Conservation (phyloP, 352 stramenopile genomes). For the Pythium rishiriense region DNA sequence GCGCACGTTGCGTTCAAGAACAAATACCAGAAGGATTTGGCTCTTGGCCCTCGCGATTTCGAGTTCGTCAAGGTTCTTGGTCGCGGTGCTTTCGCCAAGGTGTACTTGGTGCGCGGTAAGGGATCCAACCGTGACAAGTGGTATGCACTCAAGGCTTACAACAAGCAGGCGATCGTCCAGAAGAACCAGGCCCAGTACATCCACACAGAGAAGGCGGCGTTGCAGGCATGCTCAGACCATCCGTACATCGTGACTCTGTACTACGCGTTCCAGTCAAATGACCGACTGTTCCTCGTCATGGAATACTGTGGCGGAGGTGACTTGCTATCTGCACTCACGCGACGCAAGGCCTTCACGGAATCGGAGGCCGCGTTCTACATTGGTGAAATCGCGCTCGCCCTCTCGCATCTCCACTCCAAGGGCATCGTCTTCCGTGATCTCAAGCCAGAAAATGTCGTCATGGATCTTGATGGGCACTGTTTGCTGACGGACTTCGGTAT, state of each 20-base stretch:
- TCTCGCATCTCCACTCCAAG: slow-evolving; percentile 86
- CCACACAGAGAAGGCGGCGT: slow-evolving; percentile 77
- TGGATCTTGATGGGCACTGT: slow-evolving; percentile 83
- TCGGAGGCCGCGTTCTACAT: slow-evolving; percentile 85
- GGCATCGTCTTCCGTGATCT: slow-evolving; percentile 88
- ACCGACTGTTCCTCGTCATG: slow-evolving; percentile 85
- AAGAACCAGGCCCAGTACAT: slow-evolving; percentile 91
- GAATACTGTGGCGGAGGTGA: slow-evolving; percentile 84
- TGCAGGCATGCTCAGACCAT: slow-evolving; percentile 84
- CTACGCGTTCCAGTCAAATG: slow-evolving; percentile 84
- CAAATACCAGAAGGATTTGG: slow-evolving; percentile 87
- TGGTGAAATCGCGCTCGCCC: slow-evolving; percentile 73
- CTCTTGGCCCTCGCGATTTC: slow-evolving; percentile 80
- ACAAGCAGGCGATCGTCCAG: slow-evolving; percentile 87
- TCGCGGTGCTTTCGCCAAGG: slow-evolving; percentile 81
- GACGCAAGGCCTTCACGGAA: slow-evolving; percentile 81
- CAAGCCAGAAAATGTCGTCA: slow-evolving; percentile 87
- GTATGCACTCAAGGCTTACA: slow-evolving; percentile 88
- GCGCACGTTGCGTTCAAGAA: slow-evolving; percentile 89
- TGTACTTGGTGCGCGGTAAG: slow-evolving; percentile 83
- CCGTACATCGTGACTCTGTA: slow-evolving; percentile 87
- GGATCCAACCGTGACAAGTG: slow-evolving; percentile 85
- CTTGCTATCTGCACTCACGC: slow-evolving; percentile 72
- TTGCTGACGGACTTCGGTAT: slow-evolving; percentile 86
- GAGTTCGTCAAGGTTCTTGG: slow-evolving; percentile 87